Evolutionary conservation across 108 stramenopile genomes (phyloP), one percentile per base, ranked within the genome.

Genomic region (Skeletonema costatum): DNA sequence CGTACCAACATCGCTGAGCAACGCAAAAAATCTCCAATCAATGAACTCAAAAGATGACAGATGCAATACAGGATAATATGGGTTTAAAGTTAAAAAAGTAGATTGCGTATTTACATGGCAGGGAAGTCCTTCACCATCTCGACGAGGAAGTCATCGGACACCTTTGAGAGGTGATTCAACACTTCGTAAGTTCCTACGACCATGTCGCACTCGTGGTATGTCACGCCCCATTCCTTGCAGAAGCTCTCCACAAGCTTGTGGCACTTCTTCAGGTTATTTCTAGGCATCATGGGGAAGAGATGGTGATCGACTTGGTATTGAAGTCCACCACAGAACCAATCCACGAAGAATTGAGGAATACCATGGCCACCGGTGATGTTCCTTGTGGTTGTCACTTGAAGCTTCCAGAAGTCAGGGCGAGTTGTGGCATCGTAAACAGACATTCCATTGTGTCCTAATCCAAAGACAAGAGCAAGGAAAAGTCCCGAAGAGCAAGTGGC

Each of bases 261-360:
- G 38, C 90, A 85, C 86, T 94, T 94, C 3, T 53, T 56, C 50
- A 98, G 79, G 85, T 97, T 97, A 91, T 99, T 97, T 61, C 98
- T 83, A 8, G 99, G 99, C 80, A 98, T 85, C 73, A 82, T 88
- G 19, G 99, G 99, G 90, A 99, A 99, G 60, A 99, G 88, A 87
- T 99, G 99, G 81, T 99, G 99, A 66, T 99, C 99, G 8, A 99
- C 98, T 86, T 99, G 99, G 64, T 97, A 98, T 72, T 99, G 97
- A 10, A 99, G 90, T 39, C 98, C 98, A 66, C 98, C 98, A 71
- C 98, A 99, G 85, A 99, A 98, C 98, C 98, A 99, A 66, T 98
- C 94, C 19, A 98, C 97, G 59, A 99, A 97, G 70, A 72, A 89
- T 83, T 97, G 93, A 32, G 95, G 94, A 76, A 95, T 84, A n/a